These are phyloP conservation scores for Fusarium drepaniforme DNA, from an alignment of 2,329 filamentous ascomycete species.

Conservation along the genomic window DNA sequence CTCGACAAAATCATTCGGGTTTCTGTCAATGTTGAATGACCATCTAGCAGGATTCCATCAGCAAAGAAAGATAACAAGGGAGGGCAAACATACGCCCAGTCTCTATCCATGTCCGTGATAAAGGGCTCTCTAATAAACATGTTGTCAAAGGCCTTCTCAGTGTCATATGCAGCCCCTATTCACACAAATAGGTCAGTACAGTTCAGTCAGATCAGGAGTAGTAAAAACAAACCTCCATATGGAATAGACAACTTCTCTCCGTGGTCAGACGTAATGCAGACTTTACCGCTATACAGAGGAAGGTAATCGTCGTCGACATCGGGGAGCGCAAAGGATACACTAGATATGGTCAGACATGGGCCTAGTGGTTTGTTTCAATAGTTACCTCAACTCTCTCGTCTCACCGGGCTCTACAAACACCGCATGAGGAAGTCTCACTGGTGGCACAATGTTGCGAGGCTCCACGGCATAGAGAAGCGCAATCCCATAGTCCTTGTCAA, in stretches of 20 bases:
- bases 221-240: slow-evolving; percentile 50
- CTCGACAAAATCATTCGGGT: slow-evolving; percentile 47
- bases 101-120: slow-evolving; percentile 38
- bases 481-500: slow-evolving; percentile 47
- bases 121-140: slow-evolving; percentile 50
- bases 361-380: neutral
- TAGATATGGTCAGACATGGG: slow-evolving; percentile 17
- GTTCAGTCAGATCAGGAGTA: neutral
- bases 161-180: slow-evolving; percentile 52
- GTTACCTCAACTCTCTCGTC: slow-evolving; percentile 45
- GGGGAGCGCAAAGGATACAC: slow-evolving; percentile 47
- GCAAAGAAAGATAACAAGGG: neutral
- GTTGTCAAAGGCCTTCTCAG: slow-evolving; percentile 53
- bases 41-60: slow-evolving; percentile 41
- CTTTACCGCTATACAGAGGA: slow-evolving; percentile 59
- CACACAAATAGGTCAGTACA: neutral
- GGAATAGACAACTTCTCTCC: slow-evolving; percentile 57
- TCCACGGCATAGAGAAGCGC: slow-evolving; percentile 42
- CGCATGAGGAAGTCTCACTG: slow-evolving; percentile 45
- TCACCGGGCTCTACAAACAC: slow-evolving; percentile 46
- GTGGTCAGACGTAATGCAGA: slow-evolving; percentile 55
- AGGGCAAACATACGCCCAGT: slow-evolving; percentile 39
- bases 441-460: slow-evolving; percentile 45
- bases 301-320: slow-evolving; percentile 50
- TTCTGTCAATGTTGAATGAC: slow-evolving; percentile 47